Evolutionary conservation across 768 basidiomycete species (phyloP).

Genomic region (Pleurotus salmoneostramineus): DNA sequence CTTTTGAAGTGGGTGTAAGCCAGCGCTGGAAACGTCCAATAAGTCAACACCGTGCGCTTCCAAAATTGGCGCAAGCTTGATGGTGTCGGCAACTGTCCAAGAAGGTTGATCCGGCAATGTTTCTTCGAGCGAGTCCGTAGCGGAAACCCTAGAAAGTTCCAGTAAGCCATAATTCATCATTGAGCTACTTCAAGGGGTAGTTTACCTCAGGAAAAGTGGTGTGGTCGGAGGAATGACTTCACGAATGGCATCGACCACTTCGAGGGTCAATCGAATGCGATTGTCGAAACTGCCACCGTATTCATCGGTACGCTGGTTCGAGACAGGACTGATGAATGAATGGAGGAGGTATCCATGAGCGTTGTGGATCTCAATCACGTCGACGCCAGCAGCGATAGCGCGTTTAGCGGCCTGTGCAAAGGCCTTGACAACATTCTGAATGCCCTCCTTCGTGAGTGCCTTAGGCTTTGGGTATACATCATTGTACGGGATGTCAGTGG

Average conservation of each 20-base stretch:
- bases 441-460: slow-evolving; percentile 52
- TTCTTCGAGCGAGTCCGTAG: slow-evolving; percentile 70
- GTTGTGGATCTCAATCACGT: slow-evolving; percentile 58
- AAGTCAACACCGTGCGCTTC: slow-evolving; percentile 68
- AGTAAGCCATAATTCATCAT: not conserved
- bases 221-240: slow-evolving; percentile 52
- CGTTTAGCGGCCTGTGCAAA: slow-evolving; percentile 50
- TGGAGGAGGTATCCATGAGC: slow-evolving; percentile 62
- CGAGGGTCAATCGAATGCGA: slow-evolving; percentile 54
- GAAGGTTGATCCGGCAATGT: slow-evolving; percentile 52
- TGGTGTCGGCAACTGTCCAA: slow-evolving; percentile 71
- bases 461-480: slow-evolving; percentile 47
- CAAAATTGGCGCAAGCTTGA: slow-evolving; percentile 53
- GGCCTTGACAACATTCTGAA: slow-evolving; percentile 53
- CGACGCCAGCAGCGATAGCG: slow-evolving; percentile 56
- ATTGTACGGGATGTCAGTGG: slow-evolving; percentile 45
- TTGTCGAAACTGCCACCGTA: slow-evolving; percentile 76
- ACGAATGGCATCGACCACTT: slow-evolving; percentile 63
- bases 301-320: slow-evolving; percentile 62
- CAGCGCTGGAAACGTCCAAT: slow-evolving; percentile 69
- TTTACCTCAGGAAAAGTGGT: slow-evolving; percentile 71
- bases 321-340: slow-evolving; percentile 54
- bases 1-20: slow-evolving; percentile 42
- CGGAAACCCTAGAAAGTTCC: slow-evolving; percentile 46
- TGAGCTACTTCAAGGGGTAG: not conserved